Base-by-base conservation (phyloP, 2,329 filamentous ascomycete species). In the Penicillium occitanis region DNA sequence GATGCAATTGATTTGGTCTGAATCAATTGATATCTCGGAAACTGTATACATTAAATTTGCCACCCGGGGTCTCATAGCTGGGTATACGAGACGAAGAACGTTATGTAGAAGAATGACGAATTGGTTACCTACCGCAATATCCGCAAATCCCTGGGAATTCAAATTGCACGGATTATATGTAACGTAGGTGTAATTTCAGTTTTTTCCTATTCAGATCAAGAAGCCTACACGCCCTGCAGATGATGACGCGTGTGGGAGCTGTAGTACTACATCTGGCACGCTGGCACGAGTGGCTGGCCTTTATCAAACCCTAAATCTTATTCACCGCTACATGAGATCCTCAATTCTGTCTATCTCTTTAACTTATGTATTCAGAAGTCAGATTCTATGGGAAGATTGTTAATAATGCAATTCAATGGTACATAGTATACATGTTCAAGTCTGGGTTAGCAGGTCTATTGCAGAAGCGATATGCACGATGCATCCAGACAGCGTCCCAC, bases 401-500 rank as follows among this genome's bases (percentile, higher is more conserved):
- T 25, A 10, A 57, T 35, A 55, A 25, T 37, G 33, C 14, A 11
- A 25, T 57, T 57, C 53, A 57, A 40, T 57, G 22, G 19, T 57
- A 57, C 53, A 57, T 57, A 57, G 40, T 57, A 40, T 57, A 57
- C 53, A 57, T 25, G 53, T 40, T 22, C 33, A 57, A 37, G 5
- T 37, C 11, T 4, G n/a, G 53, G 53, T 14, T 25, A 57, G 33
- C n/a, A 40, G 10, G n/a, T 57, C 33, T 57, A 55, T 35, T 55
- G 3, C n/a, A 22, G 17, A 22, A 35, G 51, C 51, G 30, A 55
- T 5, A 19, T 35, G 50, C 50, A 55, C 28, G 25, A 35, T 57
- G 53, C 30, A 57, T 57, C 30, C 19, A 22, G 19, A 57, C 53
- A 57, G n/a, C 33, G 10, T 13, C 53, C 19, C 11, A 37, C 19